Conservation (phyloP, 1,284 basidiomycete genomes). For the Peniophora sp. region DNA sequence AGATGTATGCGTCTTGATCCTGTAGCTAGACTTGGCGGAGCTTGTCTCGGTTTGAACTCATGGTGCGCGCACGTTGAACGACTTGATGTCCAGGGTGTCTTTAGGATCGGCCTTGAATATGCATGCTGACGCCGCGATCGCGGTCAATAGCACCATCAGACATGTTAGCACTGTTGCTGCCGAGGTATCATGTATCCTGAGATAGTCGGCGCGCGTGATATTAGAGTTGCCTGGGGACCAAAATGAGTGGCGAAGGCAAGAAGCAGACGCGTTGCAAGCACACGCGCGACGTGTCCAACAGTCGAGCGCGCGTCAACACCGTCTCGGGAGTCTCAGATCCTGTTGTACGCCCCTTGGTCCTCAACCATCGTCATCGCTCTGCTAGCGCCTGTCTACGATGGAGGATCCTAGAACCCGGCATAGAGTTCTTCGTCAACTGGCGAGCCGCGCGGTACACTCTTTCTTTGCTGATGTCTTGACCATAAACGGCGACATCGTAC, state of each 20-base stretch:
- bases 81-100: slow-evolving; percentile 48
- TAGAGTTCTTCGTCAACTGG: slow-evolving; percentile 57
- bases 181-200: slow-evolving; percentile 67
- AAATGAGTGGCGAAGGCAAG: background rate
- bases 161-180: slow-evolving; percentile 75
- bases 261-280: background rate
- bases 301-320: too few species aligned
- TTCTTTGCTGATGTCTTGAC: slow-evolving; percentile 86
- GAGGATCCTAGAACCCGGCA: slow-evolving; percentile 41
- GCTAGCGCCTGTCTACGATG: slow-evolving; percentile 13
- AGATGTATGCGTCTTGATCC: background rate
- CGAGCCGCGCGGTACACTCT: slow-evolving; percentile 67
- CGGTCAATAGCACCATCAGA: slow-evolving; percentile 66
- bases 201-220: slow-evolving; percentile 59
- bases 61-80: slow-evolving; percentile 53
- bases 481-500: slow-evolving; percentile 81
- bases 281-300: background rate
- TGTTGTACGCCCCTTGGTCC: background rate
- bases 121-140: slow-evolving; percentile 65
- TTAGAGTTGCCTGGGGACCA: background rate
- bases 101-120: slow-evolving; percentile 53
- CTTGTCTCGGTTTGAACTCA: background rate
- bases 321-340: too few species aligned
- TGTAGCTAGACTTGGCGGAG: background rate
- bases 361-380: background rate